Percentiles rank a stretch among this genome's conserved stretches.
Evolutionary conservation across 306 rosid genomes (phyloP).

Genomic region (Nissolia schottii): DNA sequence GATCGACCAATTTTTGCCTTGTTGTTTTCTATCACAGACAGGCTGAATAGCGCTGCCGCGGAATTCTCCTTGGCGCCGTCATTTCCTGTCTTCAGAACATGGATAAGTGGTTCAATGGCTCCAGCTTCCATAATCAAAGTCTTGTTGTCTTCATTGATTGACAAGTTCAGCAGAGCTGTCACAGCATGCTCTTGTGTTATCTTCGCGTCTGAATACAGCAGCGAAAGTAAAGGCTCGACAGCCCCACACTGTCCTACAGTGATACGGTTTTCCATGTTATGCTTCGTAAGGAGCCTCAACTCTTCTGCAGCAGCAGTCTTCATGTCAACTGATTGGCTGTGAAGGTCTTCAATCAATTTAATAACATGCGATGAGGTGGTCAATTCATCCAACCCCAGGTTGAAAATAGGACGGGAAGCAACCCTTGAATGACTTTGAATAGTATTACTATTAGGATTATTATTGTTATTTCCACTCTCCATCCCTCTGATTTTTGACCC

Average conservation of each 20-base stretch:
- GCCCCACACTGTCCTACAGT: slow-evolving; percentile 76
- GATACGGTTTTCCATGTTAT: slow-evolving; percentile 73
- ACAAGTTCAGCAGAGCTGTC: slow-evolving; percentile 87
- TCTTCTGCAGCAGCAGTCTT: slow-evolving; percentile 84
- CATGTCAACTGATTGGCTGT: slow-evolving; percentile 52
- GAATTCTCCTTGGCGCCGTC: slow-evolving; percentile 90
- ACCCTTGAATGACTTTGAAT: slow-evolving; percentile 23
- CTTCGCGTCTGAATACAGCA: slow-evolving; percentile 63
- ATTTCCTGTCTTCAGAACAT: slow-evolving; percentile 76
- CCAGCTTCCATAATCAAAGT: slow-evolving; percentile 79
- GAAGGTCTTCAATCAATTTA: slow-evolving; percentile 72
- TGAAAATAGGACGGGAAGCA: slow-evolving; percentile 28
- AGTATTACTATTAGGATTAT: slow-evolving; percentile 30
- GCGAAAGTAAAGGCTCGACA: slow-evolving; percentile 53
- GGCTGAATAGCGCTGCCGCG: slow-evolving; percentile 91
- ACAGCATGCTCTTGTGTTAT: slow-evolving; percentile 88
- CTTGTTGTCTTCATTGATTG: slow-evolving; percentile 78
- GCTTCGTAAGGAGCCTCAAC: slow-evolving; percentile 88
- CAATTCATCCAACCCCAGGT: slow-evolving; percentile 42
- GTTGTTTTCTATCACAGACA: slow-evolving; percentile 75
- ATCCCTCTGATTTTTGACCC: slow-evolving; percentile 33
- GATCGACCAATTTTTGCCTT: slow-evolving; percentile 92
- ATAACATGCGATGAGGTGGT: slow-evolving; percentile 53
- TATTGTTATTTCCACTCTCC: slow-evolving; percentile 41
- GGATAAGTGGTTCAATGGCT: slow-evolving; percentile 80